phyloP scores from a whole-genome alignment of 306 rosid genomes.

The Cucumis melo region DNA sequence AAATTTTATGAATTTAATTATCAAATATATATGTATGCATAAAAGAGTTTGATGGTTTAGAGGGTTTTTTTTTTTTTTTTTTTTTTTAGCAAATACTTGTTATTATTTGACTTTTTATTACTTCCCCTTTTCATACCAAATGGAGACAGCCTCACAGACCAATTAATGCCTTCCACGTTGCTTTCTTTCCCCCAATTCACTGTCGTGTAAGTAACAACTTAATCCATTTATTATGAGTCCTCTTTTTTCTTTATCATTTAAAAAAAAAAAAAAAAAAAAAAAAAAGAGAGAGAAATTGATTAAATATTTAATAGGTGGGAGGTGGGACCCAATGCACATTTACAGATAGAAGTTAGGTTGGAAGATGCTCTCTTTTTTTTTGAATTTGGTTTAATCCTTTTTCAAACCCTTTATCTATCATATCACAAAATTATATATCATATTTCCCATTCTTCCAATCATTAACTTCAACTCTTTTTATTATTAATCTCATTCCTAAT shows the following conservation, averaged over 20 bases:
- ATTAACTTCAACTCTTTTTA: neutral
- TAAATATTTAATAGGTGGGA: neutral
- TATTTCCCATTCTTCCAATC: neutral
- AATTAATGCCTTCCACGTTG: neutral
- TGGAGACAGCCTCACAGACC: neutral
- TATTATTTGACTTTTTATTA: neutral
- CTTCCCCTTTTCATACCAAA: neutral
- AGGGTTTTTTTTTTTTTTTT: no score
- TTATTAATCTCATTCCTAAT: no score
- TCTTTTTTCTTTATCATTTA: neutral
- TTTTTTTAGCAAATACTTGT: no score
- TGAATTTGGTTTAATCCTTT: no score
- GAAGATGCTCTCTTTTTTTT: neutral
- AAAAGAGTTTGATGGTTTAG: no score
- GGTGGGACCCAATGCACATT: neutral
- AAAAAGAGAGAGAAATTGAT: neutral
- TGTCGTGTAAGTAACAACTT: slow-evolving; percentile 5
- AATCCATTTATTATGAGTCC: neutral
- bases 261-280: neutral
- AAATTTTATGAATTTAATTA: no score
- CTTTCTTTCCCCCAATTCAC: neutral
- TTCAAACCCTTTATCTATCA: no score
- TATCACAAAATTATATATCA: no score
- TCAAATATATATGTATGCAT: no score
- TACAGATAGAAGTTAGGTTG: slow-evolving; percentile 1